Evolutionary conservation across 768 basidiomycete genomes (phyloP).

Genomic region (Mycena venus): DNA sequence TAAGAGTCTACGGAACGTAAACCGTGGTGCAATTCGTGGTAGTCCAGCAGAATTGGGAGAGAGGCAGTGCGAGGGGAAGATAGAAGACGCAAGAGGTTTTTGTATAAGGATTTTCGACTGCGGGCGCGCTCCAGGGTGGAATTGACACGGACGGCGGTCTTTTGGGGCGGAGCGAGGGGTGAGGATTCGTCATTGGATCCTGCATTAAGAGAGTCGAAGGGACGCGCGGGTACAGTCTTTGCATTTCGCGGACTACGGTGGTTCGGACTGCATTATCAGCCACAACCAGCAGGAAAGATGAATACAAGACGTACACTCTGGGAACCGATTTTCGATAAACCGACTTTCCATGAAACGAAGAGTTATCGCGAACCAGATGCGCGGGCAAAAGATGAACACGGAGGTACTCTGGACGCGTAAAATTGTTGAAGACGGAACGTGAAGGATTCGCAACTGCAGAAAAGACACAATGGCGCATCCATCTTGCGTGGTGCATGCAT

Average conservation of each 20-base stretch:
- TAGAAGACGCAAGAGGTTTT: slow-evolving; percentile 57
- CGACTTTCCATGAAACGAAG: slow-evolving; percentile 6
- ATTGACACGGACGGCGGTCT: neutral
- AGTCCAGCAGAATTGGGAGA: slow-evolving; percentile 60
- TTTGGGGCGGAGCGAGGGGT: neutral
- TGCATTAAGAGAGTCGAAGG: neutral
- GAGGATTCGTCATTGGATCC: neutral
- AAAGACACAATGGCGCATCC: slow-evolving; percentile 48
- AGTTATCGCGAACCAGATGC: slow-evolving; percentile 27
- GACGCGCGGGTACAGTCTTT: neutral
- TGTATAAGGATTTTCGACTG: slow-evolving; percentile 51
- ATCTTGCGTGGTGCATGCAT: slow-evolving; percentile 66
- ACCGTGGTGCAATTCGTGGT: slow-evolving; percentile 56
- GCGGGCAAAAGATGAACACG: slow-evolving; percentile 6
- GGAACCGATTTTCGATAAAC: neutral
- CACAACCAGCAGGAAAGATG: neutral
- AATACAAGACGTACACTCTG: slow-evolving; percentile 3
- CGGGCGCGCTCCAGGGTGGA: slow-evolving; percentile 37
- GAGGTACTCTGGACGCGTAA: slow-evolving; percentile 10
- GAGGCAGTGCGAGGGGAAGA: slow-evolving; percentile 45
- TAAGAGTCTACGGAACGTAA: slow-evolving; percentile 59
- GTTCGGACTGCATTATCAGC: neutral
- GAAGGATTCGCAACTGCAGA: slow-evolving; percentile 34
- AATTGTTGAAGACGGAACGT: slow-evolving; percentile 18
- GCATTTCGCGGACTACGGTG: neutral